Conservation (phyloP, 1,139 yeast genomes). For the Sugiyamaella xylanicola region DNA sequence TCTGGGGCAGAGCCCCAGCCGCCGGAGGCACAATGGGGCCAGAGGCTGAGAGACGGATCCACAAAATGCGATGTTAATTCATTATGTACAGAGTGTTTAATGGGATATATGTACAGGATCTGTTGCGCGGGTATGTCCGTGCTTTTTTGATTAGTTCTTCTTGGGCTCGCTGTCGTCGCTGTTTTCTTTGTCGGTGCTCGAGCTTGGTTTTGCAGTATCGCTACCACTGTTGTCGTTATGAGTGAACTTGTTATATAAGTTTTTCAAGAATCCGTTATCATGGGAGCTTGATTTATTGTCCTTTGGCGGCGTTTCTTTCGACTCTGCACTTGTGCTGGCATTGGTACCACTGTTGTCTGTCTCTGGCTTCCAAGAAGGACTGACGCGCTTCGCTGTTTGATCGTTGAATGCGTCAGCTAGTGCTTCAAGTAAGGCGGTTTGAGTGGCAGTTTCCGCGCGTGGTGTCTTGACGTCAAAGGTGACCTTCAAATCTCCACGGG, state of each 20-base stretch:
- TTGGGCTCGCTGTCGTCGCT: not conserved
- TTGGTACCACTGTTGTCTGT: constrained; percentile 8
- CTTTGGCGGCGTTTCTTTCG: no score
- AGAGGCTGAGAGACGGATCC: not conserved
- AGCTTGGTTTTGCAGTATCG: not conserved
- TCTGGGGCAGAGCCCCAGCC: not conserved
- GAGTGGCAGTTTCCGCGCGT: constrained; percentile 81
- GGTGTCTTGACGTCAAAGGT: constrained; percentile 69
- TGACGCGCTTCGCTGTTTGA: constrained; percentile 69
- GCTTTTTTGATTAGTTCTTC: not conserved
- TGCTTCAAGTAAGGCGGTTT: constrained; percentile 89
- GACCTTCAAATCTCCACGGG: constrained; percentile 73
- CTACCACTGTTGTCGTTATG: constrained; percentile 30
- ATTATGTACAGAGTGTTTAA: not conserved
- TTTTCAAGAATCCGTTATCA: constrained; percentile 34
- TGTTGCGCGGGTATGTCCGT: not conserved
- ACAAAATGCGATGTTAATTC: not conserved
- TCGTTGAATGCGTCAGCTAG: constrained; percentile 90
- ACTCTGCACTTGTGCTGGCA: no score
- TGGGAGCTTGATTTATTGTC: not conserved
- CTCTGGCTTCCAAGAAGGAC: constrained; percentile 41
- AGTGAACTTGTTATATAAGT: constrained; percentile 36
- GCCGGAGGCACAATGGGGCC: not conserved
- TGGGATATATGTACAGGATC: not conserved
- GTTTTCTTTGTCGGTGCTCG: not conserved